phyloP scores from a whole-genome alignment of 2,329 filamentous ascomycete genomes.

The Teratosphaeria destructans region DNA sequence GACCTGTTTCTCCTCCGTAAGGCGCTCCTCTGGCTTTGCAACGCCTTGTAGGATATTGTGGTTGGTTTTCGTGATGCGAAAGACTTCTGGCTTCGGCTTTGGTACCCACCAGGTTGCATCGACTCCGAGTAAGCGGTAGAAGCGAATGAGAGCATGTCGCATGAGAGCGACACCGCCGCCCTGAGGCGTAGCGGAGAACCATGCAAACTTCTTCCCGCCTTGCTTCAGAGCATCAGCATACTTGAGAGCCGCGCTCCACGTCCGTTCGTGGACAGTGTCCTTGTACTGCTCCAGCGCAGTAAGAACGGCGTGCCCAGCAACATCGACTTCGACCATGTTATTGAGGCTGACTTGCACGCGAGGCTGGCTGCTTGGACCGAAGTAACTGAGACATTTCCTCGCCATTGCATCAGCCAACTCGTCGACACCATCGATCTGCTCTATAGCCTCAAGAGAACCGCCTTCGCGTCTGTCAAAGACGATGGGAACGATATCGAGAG shows the following conservation, averaged over 20 bases:
- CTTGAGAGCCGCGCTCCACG: slow-evolving; percentile 55
- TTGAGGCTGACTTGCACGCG: slow-evolving; percentile 55
- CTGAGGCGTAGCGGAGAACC: slow-evolving; percentile 71
- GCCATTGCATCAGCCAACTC: slow-evolving; percentile 76
- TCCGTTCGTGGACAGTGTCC: slow-evolving; percentile 48
- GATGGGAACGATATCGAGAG: slow-evolving; percentile 66
- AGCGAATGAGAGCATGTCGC: slow-evolving; percentile 67
- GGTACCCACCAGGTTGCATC: slow-evolving; percentile 70
- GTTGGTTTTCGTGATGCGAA: slow-evolving; percentile 75
- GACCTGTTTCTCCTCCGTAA: slow-evolving; percentile 51
- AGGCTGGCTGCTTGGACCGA: slow-evolving; percentile 62
- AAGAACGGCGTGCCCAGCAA: slow-evolving; percentile 52
- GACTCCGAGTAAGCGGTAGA: slow-evolving; percentile 55
- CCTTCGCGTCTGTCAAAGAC: slow-evolving; percentile 55
- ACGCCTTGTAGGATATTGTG: slow-evolving; percentile 85
- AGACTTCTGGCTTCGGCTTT: slow-evolving; percentile 68
- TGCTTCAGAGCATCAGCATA: slow-evolving; percentile 54
- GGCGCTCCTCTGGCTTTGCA: slow-evolving; percentile 51
- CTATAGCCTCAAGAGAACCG: slow-evolving; percentile 65
- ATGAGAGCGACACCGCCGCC: slow-evolving; percentile 76
- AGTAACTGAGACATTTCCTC: slow-evolving; percentile 67
- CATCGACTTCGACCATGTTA: slow-evolving; percentile 61
- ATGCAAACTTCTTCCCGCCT: slow-evolving; percentile 58
- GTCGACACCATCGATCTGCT: slow-evolving; percentile 41
- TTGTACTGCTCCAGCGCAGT: slow-evolving; percentile 48